phyloP scores from a whole-genome alignment of 2,329 filamentous ascomycete species.

The Onygenales sp. region DNA sequence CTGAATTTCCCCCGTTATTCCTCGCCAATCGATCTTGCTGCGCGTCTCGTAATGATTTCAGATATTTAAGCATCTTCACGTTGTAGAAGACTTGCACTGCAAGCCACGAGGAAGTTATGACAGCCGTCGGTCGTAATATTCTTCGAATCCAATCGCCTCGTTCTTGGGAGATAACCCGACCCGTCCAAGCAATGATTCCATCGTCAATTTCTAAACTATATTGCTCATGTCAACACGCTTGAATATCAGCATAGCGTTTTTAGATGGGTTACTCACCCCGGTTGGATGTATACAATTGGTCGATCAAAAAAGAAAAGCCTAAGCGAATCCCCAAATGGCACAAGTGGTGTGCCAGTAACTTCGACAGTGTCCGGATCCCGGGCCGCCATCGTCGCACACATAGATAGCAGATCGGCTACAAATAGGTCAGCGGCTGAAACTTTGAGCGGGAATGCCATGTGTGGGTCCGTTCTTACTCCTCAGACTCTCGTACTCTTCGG shows the following conservation, averaged over 20 bases:
- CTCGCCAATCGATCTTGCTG: too few species aligned
- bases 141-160: constrained; percentile 8
- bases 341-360: not conserved
- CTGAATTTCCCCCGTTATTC: too few species aligned
- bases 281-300: constrained; percentile 6
- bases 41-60: too few species aligned
- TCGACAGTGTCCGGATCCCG: not conserved
- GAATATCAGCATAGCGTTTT: not conserved
- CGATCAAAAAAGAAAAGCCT: constrained; percentile 3
- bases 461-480: not conserved
- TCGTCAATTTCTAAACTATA: constrained; percentile 7
- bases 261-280: constrained; percentile 6
- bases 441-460: not conserved
- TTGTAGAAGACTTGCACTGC: not conserved
- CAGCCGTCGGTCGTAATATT: constrained; percentile 1
- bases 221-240: not conserved
- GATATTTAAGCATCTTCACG: too few species aligned
- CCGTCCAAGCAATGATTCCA: constrained; percentile 1
- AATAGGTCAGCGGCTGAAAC: not conserved
- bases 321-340: constrained; percentile 2
- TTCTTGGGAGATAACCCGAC: constrained; percentile 6
- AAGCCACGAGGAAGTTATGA: not conserved
- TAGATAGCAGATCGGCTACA: not conserved
- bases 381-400: not conserved
- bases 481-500: not conserved